Percentiles rank a stretch among this genome's conserved stretches.
phyloP scores from a whole-genome alignment of 2,329 filamentous ascomycete genomes.

The Incumbomyces lentus region DNA sequence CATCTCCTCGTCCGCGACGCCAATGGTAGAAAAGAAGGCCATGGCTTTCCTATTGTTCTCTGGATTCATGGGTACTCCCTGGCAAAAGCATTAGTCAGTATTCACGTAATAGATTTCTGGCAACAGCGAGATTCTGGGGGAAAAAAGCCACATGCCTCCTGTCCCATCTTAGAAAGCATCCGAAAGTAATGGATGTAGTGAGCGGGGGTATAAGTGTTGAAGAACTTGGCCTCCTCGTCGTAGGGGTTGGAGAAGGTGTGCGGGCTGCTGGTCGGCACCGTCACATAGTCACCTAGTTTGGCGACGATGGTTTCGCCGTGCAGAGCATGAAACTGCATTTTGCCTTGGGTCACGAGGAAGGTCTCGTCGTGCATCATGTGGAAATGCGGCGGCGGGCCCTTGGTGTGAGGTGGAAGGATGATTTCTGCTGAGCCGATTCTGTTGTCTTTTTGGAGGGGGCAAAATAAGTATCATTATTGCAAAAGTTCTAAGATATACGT shows the following conservation, averaged over 20 bases:
- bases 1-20: conserved; percentile 20
- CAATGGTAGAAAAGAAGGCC: conserved; percentile 21
- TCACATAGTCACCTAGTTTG: conserved; percentile 43
- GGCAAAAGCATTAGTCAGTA: neutral
- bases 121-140: too few relatives aligned
- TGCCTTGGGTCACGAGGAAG: conserved; percentile 40
- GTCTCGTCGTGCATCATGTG: conserved; percentile 45
- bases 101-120: conserved; percentile 12
- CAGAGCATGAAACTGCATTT: conserved; percentile 19
- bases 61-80: conserved; percentile 15
- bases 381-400: conserved; percentile 19
- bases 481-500: neutral
- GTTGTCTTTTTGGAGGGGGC: conserved; percentile 4
- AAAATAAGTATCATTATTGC: neutral
- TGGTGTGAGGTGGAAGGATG: conserved; percentile 18
- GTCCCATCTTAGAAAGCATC: conserved; percentile 37
- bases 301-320: conserved; percentile 25
- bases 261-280: conserved; percentile 44
- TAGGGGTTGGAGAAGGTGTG: conserved; percentile 49
- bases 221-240: conserved; percentile 44
- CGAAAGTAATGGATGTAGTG: conserved; percentile 51
- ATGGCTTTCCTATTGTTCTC: conserved; percentile 18
- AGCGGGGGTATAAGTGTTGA: conserved; percentile 48
- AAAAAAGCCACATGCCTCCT: too few relatives aligned
- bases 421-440: conserved; percentile 18